Conservation (phyloP, 177 flowering plant genomes). For the Telopea speciosissima region DNA sequence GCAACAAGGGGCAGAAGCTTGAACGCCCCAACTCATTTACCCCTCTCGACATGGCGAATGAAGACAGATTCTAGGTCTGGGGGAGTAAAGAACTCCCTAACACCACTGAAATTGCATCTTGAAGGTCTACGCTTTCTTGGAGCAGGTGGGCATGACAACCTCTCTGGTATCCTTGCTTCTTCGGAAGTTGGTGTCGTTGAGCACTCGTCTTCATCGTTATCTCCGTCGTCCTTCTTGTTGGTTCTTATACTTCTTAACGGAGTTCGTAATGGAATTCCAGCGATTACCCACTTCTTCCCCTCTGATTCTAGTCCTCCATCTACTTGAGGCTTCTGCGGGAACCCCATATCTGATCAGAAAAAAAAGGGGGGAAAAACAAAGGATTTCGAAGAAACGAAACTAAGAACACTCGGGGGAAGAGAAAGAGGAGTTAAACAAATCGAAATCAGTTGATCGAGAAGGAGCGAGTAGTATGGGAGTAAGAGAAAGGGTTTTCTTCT, state of each 20-base stretch:
- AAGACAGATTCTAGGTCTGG: constrained; percentile 69
- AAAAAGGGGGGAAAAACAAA: background rate
- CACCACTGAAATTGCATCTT: constrained; percentile 34
- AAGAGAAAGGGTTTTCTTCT: constrained; percentile 9
- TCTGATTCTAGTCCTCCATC: constrained; percentile 34
- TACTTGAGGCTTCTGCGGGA: constrained; percentile 32
- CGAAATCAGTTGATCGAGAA: constrained; percentile 4
- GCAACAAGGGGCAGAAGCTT: background rate
- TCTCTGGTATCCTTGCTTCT: constrained; percentile 62
- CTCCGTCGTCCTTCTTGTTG: constrained; percentile 23
- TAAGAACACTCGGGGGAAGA: background rate
- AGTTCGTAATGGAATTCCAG: constrained; percentile 42
- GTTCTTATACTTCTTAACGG: constrained; percentile 46
- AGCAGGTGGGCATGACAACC: constrained; percentile 65
- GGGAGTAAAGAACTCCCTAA: constrained; percentile 47
- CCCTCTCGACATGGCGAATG: constrained; percentile 43
- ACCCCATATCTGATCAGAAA: constrained; percentile 41
- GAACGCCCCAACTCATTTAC: constrained; percentile 17
- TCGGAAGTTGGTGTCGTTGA: constrained; percentile 63
- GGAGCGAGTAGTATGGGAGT: background rate
- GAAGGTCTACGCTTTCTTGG: constrained; percentile 71
- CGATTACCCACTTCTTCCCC: constrained; percentile 47
- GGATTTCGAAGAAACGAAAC: background rate
- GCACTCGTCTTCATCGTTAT: constrained; percentile 23
- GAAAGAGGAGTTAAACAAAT: too few species aligned